Percentiles rank a stretch among this genome's conserved stretches.
phyloP scores from a whole-genome alignment of 371 early-diverging fungal genomes.

The Blakeslea trispora region DNA sequence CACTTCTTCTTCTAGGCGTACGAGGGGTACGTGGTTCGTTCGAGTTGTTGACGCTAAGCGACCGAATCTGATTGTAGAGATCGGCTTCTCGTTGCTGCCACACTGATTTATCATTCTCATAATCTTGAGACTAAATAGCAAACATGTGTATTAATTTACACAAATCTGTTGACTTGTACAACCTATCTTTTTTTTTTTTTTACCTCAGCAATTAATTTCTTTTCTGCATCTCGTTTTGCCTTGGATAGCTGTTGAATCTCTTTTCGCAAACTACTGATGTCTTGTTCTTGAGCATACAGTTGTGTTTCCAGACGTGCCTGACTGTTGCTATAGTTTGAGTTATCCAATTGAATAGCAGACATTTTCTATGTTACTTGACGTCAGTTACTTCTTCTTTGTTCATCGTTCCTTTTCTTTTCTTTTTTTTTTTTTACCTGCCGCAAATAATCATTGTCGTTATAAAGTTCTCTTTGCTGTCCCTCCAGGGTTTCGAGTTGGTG shows the following conservation, averaged over 20 bases:
- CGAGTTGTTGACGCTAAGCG: constrained; percentile 25
- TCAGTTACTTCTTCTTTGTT: no score
- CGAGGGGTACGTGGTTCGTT: constrained; percentile 47
- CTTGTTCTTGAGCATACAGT: constrained; percentile 51
- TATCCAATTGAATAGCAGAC: constrained; percentile 44
- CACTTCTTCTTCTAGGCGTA: constrained; percentile 46
- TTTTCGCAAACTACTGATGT: constrained; percentile 33
- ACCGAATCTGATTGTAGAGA: constrained; percentile 46
- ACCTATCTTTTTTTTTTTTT: constrained; percentile 9
- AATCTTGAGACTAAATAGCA: constrained; percentile 38
- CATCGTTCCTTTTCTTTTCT: no score
- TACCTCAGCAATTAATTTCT: constrained; percentile 40
- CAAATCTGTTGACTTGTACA: constrained; percentile 1
- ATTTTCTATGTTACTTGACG: no score
- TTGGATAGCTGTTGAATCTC: constrained; percentile 44
- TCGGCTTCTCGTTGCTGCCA: constrained; percentile 56
- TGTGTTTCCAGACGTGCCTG: constrained; percentile 53
- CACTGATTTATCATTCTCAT: constrained; percentile 43
- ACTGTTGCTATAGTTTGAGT: constrained; percentile 39
- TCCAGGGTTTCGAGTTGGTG: constrained; percentile 34
- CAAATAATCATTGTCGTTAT: constrained; percentile 43
- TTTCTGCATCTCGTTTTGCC: constrained; percentile 43
- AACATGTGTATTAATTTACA: background rate
- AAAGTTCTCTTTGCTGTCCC: constrained; percentile 32
- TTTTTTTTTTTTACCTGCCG: constrained; percentile 29